Base-by-base conservation (phyloP, 2,329 filamentous ascomycete genomes). In the Zelopaecilomyces penicillatus region DNA sequence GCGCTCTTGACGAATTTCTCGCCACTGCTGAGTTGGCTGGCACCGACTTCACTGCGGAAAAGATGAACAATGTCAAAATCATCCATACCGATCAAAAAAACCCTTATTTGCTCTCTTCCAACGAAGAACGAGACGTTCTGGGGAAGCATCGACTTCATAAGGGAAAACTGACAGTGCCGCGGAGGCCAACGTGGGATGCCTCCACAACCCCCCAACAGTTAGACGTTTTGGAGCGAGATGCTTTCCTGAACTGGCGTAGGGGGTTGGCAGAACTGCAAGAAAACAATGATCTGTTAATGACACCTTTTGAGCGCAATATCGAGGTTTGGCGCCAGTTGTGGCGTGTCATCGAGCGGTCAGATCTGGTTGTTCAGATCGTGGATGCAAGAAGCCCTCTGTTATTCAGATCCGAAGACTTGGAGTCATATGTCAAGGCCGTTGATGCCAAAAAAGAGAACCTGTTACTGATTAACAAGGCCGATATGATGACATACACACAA, bases 61-160 rank as follows among this genome's bases (percentile, higher is more conserved):
- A 97, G 76, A 86, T 95, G 80, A 97, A 91, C 69, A 97, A 94
- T 61, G 86, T 97, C 67, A 96, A 96, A 73, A 96, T 98, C 62
- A 96, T 98, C 55, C 93, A 98, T 64, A 84, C 83, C 54, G 89
- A 96, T 64, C 90, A 96, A 69, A 87, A 85, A 70, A 98, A 98
- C 65, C 93, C 93, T 0, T 98, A 91, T 57, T 73, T 98, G 5
- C 74, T 98, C 12, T 91, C 88, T 1, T 81, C 85, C 0, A 77
- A 82, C 28, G 91, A 98, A 63, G 90, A 98, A 72, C 75, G 82
- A 55, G 79, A 76, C 7, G 75, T 87, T 19, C 68, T 88, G 41
- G 81, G 79, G 57, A 96, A 94, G 68, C 91, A 97, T 56, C 82
- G 82, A 59, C 76, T 83, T 60, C 90, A 96, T 69, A 84, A 75